Conservation (phyloP, 768 basidiomycete species). For the Butyriboletus loyo region DNA sequence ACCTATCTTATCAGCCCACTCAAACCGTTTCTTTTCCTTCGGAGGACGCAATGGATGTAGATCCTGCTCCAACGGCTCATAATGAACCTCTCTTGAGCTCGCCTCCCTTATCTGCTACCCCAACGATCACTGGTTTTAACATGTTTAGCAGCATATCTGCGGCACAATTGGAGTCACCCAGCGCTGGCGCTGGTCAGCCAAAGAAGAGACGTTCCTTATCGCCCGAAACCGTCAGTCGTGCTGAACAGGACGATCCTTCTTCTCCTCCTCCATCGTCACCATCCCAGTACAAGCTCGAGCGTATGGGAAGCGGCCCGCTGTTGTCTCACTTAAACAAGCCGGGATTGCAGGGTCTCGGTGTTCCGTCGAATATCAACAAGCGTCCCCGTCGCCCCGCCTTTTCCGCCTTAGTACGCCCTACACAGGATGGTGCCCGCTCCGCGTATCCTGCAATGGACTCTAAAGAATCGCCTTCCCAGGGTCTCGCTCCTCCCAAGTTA, state of each 20-base stretch:
- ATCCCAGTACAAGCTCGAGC: slow-evolving; percentile 46
- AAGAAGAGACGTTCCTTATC: slow-evolving; percentile 62
- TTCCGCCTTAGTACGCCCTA: slow-evolving; percentile 57
- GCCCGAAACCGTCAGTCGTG: slow-evolving; percentile 42
- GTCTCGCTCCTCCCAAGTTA: slow-evolving; percentile 24
- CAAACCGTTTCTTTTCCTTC: slow-evolving; percentile 42
- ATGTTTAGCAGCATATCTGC: slow-evolving; percentile 61
- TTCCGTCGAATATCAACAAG: slow-evolving; percentile 53
- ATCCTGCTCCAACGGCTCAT: slow-evolving; percentile 47
- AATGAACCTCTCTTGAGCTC: slow-evolving; percentile 32
- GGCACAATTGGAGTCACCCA: slow-evolving; percentile 42
- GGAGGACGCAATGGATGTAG: slow-evolving; percentile 80
- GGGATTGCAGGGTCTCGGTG: slow-evolving; percentile 51
- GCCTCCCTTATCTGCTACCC: slow-evolving; percentile 47
- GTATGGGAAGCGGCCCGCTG: slow-evolving; percentile 34
- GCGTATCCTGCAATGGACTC: slow-evolving; percentile 42
- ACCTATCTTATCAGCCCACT: slow-evolving; percentile 26
- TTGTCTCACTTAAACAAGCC: slow-evolving; percentile 46
- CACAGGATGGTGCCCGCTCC: slow-evolving; percentile 38
- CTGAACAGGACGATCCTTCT: slow-evolving; percentile 41
- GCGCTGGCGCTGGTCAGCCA: slow-evolving; percentile 37
- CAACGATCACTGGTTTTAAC: slow-evolving; percentile 53
- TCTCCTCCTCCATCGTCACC: slow-evolving; percentile 51
- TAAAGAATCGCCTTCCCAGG: slow-evolving; percentile 31
- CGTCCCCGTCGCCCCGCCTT: slow-evolving; percentile 64